Percentiles rank a stretch among this genome's conserved stretches.
phyloP scores from a whole-genome alignment of 371 early-diverging fungal species.

The Mortierella sp. region DNA sequence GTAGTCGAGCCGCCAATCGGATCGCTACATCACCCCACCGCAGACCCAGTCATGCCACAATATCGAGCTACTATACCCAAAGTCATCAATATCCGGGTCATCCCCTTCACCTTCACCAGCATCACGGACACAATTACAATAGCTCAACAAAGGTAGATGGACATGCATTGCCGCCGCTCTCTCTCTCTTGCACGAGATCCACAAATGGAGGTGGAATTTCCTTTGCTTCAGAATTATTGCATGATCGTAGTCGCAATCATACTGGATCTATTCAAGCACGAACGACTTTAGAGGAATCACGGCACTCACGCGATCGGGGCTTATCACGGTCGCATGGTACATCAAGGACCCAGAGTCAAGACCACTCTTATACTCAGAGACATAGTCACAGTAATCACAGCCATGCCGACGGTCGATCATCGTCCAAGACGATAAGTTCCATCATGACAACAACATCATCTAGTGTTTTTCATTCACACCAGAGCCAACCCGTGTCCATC shows the following conservation, averaged over 20 bases:
- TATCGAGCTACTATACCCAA: conserved; percentile 1
- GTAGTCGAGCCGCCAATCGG: conserved; percentile 29
- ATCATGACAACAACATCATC: background rate
- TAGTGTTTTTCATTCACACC: background rate
- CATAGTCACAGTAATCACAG: background rate
- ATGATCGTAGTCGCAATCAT: conserved; percentile 1
- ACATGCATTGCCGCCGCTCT: background rate
- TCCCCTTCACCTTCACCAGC: background rate
- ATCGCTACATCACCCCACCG: background rate
- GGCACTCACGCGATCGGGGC: background rate
- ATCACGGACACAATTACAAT: background rate
- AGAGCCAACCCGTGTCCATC: conserved; percentile 15
- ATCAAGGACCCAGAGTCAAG: background rate
- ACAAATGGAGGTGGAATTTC: background rate
- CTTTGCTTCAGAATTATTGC: background rate
- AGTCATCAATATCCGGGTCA: background rate
- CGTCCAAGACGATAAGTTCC: background rate
- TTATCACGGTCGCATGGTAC: background rate
- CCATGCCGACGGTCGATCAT: background rate
- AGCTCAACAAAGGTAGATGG: background rate
- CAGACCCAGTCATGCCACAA: background rate
- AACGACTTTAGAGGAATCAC: background rate
- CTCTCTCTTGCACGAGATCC: background rate
- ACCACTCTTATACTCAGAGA: background rate
- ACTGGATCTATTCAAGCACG: background rate